Evolutionary conservation across 2,329 filamentous ascomycete genomes (phyloP).

Genomic region (Plectosphaerella plurivora): DNA sequence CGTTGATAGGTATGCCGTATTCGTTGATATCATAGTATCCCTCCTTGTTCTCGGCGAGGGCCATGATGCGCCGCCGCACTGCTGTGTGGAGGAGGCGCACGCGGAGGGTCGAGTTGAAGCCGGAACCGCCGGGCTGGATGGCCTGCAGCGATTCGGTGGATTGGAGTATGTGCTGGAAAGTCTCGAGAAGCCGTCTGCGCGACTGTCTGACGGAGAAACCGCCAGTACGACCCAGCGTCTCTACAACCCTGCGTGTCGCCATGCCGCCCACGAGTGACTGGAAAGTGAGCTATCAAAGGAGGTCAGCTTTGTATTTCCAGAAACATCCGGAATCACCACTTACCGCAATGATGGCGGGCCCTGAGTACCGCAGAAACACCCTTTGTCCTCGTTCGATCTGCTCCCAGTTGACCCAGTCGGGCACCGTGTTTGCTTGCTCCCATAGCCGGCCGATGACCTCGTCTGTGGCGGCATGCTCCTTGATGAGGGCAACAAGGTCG

Average conservation of each 20-base stretch:
- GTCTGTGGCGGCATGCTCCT: slow-evolving; percentile 53
- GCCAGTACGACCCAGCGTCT: slow-evolving; percentile 69
- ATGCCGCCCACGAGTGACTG: slow-evolving; percentile 65
- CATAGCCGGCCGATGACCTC: slow-evolving; percentile 54
- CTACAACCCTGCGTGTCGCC: slow-evolving; percentile 68
- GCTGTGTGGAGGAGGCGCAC: slow-evolving; percentile 63
- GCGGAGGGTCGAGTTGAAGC: slow-evolving; percentile 56
- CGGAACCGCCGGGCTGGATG: slow-evolving; percentile 63
- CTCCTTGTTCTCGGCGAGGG: slow-evolving; percentile 45
- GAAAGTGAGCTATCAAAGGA: slow-evolving; percentile 44
- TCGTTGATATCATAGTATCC: slow-evolving; percentile 56
- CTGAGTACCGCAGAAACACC: slow-evolving; percentile 73
- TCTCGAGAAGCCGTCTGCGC: slow-evolving; percentile 60
- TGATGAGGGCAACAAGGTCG: slow-evolving; percentile 61
- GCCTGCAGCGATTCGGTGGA: slow-evolving; percentile 61
- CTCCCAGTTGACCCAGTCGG: slow-evolving; percentile 73
- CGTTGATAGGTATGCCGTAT: slow-evolving; percentile 65
- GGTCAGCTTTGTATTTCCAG: neutral
- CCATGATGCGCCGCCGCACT: slow-evolving; percentile 59
- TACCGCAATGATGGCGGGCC: slow-evolving; percentile 57
- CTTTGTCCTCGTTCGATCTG: slow-evolving; percentile 71
- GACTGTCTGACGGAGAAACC: slow-evolving; percentile 68
- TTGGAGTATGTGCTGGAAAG: slow-evolving; percentile 71
- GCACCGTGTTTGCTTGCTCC: slow-evolving; percentile 61
- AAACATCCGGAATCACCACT: slow-evolving; percentile 8